Evolutionary conservation across 2,329 filamentous ascomycete species (phyloP).

Genomic region (Exophiala viscosa): DNA sequence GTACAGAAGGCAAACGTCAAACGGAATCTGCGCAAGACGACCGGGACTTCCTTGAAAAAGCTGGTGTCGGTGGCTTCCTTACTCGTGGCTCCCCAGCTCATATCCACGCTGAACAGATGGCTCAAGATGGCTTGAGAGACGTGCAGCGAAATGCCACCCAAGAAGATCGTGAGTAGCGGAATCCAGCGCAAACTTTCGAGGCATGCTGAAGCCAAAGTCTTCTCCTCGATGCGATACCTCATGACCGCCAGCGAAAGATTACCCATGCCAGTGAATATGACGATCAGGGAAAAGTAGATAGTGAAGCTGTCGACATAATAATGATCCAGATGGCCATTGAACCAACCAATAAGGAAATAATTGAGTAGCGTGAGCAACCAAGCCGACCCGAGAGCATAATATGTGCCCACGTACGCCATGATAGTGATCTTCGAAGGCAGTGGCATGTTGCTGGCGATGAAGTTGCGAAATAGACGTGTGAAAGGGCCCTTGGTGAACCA

Average conservation of each 20-base stretch:
- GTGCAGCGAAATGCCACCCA: constrained; percentile 77
- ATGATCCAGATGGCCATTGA: constrained; percentile 62
- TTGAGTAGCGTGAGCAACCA: constrained; percentile 66
- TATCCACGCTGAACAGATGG: constrained; percentile 82
- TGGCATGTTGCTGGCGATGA: constrained; percentile 64
- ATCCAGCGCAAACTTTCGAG: constrained; percentile 62
- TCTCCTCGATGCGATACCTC: constrained; percentile 59
- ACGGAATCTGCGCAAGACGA: constrained; percentile 75
- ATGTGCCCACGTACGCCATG: constrained; percentile 66
- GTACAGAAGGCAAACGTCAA: constrained; percentile 49
- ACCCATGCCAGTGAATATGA: constrained; percentile 62
- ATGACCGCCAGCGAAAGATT: constrained; percentile 60
- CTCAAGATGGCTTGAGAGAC: constrained; percentile 73
- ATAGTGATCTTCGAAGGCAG: constrained; percentile 65
- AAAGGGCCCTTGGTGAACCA: constrained; percentile 73
- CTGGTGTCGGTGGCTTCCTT: constrained; percentile 70
- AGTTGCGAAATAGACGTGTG: constrained; percentile 71
- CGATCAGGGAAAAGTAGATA: constrained; percentile 59
- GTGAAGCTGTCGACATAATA: constrained; percentile 66
- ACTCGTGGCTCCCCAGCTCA: constrained; percentile 79
- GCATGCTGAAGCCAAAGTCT: constrained; percentile 48
- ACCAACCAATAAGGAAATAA: constrained; percentile 70
- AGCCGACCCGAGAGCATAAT: constrained; percentile 66
- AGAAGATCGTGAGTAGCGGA: constrained; percentile 66
- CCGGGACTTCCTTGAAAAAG: constrained; percentile 80